These are phyloP conservation scores for Chlamydomonas schloesseri DNA, from an alignment of 139 green algal species.

Conservation along the genomic window DNA sequence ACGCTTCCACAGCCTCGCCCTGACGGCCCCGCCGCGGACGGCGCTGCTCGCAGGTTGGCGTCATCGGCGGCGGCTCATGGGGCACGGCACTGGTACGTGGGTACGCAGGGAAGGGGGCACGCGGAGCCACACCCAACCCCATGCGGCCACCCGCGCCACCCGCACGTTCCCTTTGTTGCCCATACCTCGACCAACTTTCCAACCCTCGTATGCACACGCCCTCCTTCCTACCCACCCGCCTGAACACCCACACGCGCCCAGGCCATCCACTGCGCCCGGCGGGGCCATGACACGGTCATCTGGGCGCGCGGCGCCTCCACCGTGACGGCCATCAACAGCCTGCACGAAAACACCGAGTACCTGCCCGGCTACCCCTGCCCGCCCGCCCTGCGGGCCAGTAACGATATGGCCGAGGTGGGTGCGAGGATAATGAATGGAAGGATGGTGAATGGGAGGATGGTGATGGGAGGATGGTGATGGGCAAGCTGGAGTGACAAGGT, in stretches of 20 bases:
- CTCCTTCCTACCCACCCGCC: not conserved
- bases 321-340: constrained; percentile 70
- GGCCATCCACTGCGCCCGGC: constrained; percentile 68
- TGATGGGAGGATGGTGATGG: not conserved
- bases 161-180: too few species aligned
- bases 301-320: constrained; percentile 78
- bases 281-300: constrained; percentile 76
- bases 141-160: too few species aligned
- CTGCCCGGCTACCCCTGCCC: constrained; percentile 68
- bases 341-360: constrained; percentile 74
- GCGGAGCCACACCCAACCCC: too few species aligned
- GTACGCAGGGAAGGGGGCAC: too few species aligned
- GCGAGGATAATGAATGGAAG: too few species aligned
- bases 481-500: too few species aligned
- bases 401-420: constrained; percentile 57
- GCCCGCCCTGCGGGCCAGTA: constrained; percentile 61
- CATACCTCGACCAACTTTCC: not conserved
- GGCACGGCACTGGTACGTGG: constrained; percentile 77
- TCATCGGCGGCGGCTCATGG: constrained; percentile 85
- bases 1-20: too few species aligned
- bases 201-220: not conserved
- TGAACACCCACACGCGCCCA: not conserved
- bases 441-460: not conserved
- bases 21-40: too few species aligned
- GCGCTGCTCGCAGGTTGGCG: constrained; percentile 50